A percentile compares a stretch with the other conserved stretches of the same genome.
These are phyloP conservation scores for Voacanga thouarsii DNA, from an alignment of 257 asterid genomes.

Conservation along the genomic window DNA sequence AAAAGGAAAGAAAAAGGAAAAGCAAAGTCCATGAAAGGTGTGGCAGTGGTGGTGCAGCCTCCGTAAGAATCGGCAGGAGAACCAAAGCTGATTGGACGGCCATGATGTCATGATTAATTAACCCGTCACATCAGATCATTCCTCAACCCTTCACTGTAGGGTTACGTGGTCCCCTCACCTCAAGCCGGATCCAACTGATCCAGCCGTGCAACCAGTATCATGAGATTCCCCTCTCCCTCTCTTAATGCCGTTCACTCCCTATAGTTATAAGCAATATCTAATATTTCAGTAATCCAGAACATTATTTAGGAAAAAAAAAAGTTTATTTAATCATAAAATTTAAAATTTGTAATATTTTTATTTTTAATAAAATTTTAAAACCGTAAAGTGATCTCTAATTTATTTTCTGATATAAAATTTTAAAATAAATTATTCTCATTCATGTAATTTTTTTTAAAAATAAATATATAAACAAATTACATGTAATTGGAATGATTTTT, in stretches of 20 bases:
- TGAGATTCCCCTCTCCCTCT: constrained; percentile 29
- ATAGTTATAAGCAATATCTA: constrained; percentile 10
- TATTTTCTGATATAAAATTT: too few relatives aligned
- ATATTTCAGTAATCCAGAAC: too few relatives aligned
- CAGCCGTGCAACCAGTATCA: constrained; percentile 52
- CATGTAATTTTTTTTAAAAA: too few relatives aligned
- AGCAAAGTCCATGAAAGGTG: too few relatives aligned
- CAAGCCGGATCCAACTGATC: constrained; percentile 31
- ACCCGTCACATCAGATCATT: constrained; percentile 34
- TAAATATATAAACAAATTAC: too few relatives aligned
- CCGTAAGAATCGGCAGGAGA: constrained; percentile 2
- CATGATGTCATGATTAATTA: constrained; percentile 27
- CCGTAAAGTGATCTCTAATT: too few relatives aligned
- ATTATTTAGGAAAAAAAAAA: too few relatives aligned
- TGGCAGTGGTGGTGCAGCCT: background rate
- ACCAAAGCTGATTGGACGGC: constrained; percentile 34
- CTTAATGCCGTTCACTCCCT: constrained; percentile 1
- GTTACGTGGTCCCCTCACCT: constrained; percentile 36
- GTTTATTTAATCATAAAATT: too few relatives aligned
- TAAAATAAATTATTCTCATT: too few relatives aligned
- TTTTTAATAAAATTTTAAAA: too few relatives aligned
- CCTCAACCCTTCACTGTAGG: constrained; percentile 1
- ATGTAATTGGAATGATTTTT: too few relatives aligned
- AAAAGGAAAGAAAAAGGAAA: background rate
- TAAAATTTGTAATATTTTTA: too few relatives aligned